phyloP scores from a whole-genome alignment of 371 early-diverging fungal genomes.

The Paraphysoderma sedebokerense region DNA sequence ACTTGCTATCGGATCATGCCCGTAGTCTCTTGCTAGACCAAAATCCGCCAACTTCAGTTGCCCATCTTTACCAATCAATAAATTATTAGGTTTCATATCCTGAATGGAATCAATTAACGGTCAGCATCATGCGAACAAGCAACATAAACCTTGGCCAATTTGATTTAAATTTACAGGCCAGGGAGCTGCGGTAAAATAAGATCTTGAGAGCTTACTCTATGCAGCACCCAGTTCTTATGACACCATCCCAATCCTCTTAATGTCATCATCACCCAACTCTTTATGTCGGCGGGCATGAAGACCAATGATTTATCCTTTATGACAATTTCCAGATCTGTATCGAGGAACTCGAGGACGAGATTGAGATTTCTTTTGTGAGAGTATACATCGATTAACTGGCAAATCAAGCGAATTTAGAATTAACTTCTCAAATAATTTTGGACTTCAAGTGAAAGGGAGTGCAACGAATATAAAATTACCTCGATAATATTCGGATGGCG shows the following conservation, averaged over 20 bases:
- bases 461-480: slow-evolving; percentile 13
- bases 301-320: slow-evolving; percentile 88
- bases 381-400: slow-evolving; percentile 85
- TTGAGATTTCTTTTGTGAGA: slow-evolving; percentile 82
- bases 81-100: slow-evolving; percentile 99
- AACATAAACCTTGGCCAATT: neutral
- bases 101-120: slow-evolving; percentile 1
- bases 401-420: too few relatives aligned
- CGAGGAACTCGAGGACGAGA: slow-evolving; percentile 90
- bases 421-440: too few relatives aligned
- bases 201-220: slow-evolving; percentile 42
- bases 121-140: neutral
- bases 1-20: slow-evolving; percentile 39
- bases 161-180: neutral
- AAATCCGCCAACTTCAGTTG: slow-evolving; percentile 98
- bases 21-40: slow-evolving; percentile 91
- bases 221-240: slow-evolving; percentile 85
- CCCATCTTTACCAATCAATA: slow-evolving; percentile 80
- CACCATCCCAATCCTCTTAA: slow-evolving; percentile 84
- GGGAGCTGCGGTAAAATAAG: neutral
- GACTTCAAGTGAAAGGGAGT: neutral
- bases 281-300: slow-evolving; percentile 94
- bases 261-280: slow-evolving; percentile 97
- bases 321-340: slow-evolving; percentile 91
- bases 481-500: slow-evolving; percentile 82